phyloP scores from a whole-genome alignment of 2,329 filamentous ascomycete species.

The Hypomyces rosellus region DNA sequence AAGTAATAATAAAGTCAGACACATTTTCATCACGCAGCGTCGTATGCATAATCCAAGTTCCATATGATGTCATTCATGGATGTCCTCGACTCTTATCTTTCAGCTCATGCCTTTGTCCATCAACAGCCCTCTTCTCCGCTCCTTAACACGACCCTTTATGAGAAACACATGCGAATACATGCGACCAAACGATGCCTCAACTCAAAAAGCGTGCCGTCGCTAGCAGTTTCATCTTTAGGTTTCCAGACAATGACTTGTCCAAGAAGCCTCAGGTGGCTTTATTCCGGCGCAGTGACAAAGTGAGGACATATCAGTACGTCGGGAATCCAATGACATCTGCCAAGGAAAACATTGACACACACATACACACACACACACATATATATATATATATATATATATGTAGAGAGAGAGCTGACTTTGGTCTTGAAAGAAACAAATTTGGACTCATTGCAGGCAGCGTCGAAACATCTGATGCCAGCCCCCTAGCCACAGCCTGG shows the following conservation, averaged over 20 bases:
- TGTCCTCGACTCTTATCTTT: neutral
- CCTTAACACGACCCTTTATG: conserved; percentile 3
- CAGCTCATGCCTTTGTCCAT: neutral
- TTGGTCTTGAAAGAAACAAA: conserved; percentile 37
- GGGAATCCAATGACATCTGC: too few relatives aligned
- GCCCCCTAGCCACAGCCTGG: conserved; percentile 51
- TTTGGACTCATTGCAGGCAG: conserved; percentile 57
- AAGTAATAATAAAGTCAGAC: too few relatives aligned
- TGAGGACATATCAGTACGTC: conserved; percentile 53
- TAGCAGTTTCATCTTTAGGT: conserved; percentile 46
- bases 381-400: too few relatives aligned
- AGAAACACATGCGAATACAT: neutral
- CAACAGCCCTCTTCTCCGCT: neutral
- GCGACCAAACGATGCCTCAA: conserved; percentile 13
- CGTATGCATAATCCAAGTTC: too few relatives aligned
- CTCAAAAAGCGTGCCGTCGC: conserved; percentile 35
- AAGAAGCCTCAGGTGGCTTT: conserved; percentile 48
- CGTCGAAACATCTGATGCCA: conserved; percentile 47
- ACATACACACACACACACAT: too few relatives aligned
- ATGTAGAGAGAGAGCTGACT: neutral
- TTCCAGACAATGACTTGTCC: conserved; percentile 27
- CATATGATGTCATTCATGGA: too few relatives aligned
- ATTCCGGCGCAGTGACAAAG: conserved; percentile 54
- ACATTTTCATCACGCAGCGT: too few relatives aligned
- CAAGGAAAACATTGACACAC: too few relatives aligned